A percentile compares a stretch with the other conserved stretches of the same genome.
Evolutionary conservation across 305 asterid species (phyloP).

Genomic region (Withania somnifera): DNA sequence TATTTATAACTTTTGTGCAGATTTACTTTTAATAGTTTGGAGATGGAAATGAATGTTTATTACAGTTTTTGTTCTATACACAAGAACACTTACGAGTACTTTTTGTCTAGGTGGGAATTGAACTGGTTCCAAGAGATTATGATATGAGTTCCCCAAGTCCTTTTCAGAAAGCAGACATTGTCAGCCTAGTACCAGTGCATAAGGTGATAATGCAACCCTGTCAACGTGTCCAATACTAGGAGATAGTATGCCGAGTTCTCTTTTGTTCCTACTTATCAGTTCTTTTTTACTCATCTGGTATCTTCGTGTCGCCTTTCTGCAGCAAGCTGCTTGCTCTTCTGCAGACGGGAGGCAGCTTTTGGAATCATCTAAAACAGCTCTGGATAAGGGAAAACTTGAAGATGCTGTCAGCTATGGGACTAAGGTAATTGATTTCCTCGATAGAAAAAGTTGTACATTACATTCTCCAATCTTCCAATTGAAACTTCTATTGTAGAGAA

Average conservation of each 20-base stretch:
- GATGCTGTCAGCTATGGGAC: constrained; percentile 98
- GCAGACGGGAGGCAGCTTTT: constrained; percentile 97
- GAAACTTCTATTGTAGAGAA: constrained; percentile 1
- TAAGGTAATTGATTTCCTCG: constrained; percentile 49
- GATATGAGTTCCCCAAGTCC: constrained; percentile 76
- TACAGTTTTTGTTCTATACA: constrained; percentile 4
- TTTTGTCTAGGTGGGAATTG: constrained; percentile 77
- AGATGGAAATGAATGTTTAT: constrained; percentile 3
- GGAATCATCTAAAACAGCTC: constrained; percentile 97
- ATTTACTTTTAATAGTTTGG: background rate
- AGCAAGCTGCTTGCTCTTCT: constrained; percentile 99
- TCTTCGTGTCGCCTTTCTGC: constrained; percentile 16
- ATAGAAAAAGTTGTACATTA: constrained; percentile 1
- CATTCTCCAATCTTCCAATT: background rate
- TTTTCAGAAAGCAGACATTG: constrained; percentile 71
- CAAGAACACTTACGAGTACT: constrained; percentile 8
- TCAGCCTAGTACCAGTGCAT: constrained; percentile 92
- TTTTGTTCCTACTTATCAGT: background rate
- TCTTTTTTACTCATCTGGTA: background rate
- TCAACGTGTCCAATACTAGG: background rate
- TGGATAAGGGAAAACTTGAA: constrained; percentile 98
- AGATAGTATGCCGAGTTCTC: background rate
- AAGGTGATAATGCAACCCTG: constrained; percentile 44
- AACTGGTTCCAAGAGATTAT: constrained; percentile 91
- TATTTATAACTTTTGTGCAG: background rate